Conservation (phyloP, 2,329 filamentous ascomycete species). For the Madurella fahalii region DNA sequence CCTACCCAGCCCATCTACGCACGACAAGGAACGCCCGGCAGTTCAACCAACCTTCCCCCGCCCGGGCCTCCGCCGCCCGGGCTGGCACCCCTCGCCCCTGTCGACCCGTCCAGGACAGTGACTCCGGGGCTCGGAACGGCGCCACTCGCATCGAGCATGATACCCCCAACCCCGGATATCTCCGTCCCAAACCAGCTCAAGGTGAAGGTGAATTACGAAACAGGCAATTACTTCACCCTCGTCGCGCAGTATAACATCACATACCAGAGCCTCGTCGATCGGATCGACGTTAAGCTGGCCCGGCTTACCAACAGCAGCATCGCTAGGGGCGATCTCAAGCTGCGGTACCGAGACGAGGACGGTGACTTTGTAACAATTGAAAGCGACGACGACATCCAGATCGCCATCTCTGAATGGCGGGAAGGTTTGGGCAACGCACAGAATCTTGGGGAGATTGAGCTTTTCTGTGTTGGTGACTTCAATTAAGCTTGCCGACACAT, state of each 20-base stretch:
- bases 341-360: slow-evolving; percentile 89
- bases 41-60: slow-evolving; percentile 22
- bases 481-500: slow-evolving; percentile 1
- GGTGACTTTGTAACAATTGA: slow-evolving; percentile 91
- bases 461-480: slow-evolving; percentile 65
- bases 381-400: slow-evolving; percentile 93
- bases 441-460: slow-evolving; percentile 83
- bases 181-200: slow-evolving; percentile 73
- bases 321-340: slow-evolving; percentile 72
- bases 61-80: slow-evolving; percentile 34
- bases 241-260: slow-evolving; percentile 94
- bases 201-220: slow-evolving; percentile 88
- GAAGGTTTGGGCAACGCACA: slow-evolving; percentile 60
- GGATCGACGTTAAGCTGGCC: slow-evolving; percentile 91
- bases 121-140: slow-evolving; percentile 38
- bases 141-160: slow-evolving; percentile 20
- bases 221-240: slow-evolving; percentile 84
- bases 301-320: slow-evolving; percentile 83
- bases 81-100: slow-evolving; percentile 32
- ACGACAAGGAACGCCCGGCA: slow-evolving; percentile 40
- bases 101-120: slow-evolving; percentile 33
- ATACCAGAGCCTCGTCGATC: slow-evolving; percentile 88
- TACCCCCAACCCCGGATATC: slow-evolving; percentile 44
- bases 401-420: slow-evolving; percentile 91
- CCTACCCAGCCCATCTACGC: slow-evolving; percentile 51